Evolutionary conservation across 2,329 filamentous ascomycete species (phyloP).

Genomic region (Aspergillus uvarum): DNA sequence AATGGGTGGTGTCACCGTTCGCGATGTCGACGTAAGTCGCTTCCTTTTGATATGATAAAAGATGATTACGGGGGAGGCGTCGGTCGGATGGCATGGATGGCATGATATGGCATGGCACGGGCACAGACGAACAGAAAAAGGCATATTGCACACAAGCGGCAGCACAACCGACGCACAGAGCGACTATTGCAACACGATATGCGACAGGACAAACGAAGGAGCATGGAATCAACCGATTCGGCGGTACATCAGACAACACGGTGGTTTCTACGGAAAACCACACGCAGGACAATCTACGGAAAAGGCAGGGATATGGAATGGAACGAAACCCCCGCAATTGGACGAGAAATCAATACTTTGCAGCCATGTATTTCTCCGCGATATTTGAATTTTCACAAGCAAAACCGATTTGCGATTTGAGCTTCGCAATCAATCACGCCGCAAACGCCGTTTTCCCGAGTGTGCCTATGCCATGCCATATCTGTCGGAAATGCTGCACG

Average conservation of each 20-base stretch:
- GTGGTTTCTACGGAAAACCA: not conserved
- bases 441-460: not conserved
- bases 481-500: not conserved
- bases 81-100: conserved; percentile 8
- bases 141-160: not conserved
- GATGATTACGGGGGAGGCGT: not conserved
- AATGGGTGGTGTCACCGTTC: conserved; percentile 67
- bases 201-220: not conserved
- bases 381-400: not conserved
- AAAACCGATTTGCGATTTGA: not conserved
- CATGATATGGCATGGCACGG: conserved; percentile 7
- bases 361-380: not conserved
- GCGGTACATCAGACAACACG: not conserved
- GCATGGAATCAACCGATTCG: not conserved
- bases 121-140: not conserved
- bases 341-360: not conserved
- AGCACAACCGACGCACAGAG: not conserved
- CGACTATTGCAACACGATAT: not conserved
- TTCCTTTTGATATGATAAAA: conserved; percentile 13
- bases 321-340: not conserved
- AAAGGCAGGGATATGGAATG: not conserved
- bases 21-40: conserved; percentile 62
- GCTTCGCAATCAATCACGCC: not conserved
- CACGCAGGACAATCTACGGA: not conserved
- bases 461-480: conserved; percentile 3